These are phyloP conservation scores for Termitomyces sp. DNA, from an alignment of 768 basidiomycete genomes.

Conservation along the genomic window DNA sequence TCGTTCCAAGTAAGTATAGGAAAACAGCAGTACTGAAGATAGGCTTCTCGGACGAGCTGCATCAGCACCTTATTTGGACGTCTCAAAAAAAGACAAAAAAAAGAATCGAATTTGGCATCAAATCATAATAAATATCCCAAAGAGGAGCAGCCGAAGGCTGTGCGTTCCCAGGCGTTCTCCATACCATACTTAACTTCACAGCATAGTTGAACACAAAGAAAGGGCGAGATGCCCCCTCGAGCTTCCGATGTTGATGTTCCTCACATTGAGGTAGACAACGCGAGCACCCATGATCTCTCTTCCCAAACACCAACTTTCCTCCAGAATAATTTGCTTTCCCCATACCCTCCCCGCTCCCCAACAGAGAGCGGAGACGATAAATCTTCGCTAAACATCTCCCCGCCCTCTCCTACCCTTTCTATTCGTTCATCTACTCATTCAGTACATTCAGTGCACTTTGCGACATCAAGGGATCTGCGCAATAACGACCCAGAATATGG, in stretches of 20 bases:
- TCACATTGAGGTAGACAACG: background rate
- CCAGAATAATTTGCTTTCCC: conserved; percentile 19
- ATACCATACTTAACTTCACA: too few species aligned
- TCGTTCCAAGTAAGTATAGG: too few species aligned
- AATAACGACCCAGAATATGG: conserved; percentile 53
- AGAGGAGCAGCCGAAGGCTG: background rate
- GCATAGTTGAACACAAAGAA: background rate
- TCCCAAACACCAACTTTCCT: background rate
- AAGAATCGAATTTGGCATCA: too few species aligned
- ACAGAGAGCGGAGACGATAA: conserved; percentile 30
- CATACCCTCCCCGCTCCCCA: conserved; percentile 14
- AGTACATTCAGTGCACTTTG: conserved; percentile 44
- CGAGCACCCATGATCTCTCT: background rate
- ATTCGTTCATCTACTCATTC: conserved; percentile 41
- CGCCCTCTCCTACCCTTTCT: conserved; percentile 77
- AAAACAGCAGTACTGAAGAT: too few species aligned
- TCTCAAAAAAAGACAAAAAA: too few species aligned
- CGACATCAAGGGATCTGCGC: conserved; percentile 50
- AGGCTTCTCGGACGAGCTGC: too few species aligned
- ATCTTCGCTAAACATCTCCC: conserved; percentile 23
- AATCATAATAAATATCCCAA: too few species aligned
- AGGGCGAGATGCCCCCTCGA: background rate
- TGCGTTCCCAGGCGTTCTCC: too few species aligned
- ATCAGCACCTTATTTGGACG: too few species aligned
- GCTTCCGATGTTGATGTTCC: background rate